Conservation (phyloP, 345 rosid genomes). For the Eucalyptus cloeziana region DNA sequence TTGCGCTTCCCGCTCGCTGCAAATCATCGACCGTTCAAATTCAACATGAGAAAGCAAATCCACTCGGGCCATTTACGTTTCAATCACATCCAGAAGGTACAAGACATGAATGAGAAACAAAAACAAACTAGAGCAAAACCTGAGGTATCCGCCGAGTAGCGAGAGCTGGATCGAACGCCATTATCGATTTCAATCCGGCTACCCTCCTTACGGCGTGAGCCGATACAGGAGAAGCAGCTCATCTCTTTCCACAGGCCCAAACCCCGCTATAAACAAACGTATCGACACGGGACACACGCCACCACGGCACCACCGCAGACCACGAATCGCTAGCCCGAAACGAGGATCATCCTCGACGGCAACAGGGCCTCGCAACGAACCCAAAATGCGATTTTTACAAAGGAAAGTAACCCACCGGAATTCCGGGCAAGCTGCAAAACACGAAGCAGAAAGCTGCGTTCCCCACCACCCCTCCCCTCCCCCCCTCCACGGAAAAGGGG, state of each 20-base stretch:
- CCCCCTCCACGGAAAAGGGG: background rate
- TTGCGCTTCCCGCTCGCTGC: slow-evolving; percentile 16
- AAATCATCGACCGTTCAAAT: background rate
- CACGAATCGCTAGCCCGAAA: background rate
- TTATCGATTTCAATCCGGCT: slow-evolving; percentile 57
- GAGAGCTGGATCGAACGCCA: slow-evolving; percentile 34
- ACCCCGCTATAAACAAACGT: background rate
- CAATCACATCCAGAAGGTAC: background rate
- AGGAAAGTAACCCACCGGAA: background rate
- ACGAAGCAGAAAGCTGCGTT: background rate
- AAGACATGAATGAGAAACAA: background rate
- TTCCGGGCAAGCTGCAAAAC: background rate
- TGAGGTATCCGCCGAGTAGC: slow-evolving; percentile 25
- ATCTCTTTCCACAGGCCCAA: slow-evolving; percentile 8
- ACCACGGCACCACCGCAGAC: background rate
- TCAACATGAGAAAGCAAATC: background rate
- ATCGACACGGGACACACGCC: background rate
- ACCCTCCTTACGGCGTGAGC: slow-evolving; percentile 31
- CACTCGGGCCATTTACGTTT: background rate
- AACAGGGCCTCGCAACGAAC: background rate
- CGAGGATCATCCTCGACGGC: background rate
- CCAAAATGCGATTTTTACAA: background rate
- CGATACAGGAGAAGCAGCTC: slow-evolving; percentile 87
- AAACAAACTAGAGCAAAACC: slow-evolving; percentile 13
- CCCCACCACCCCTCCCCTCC: background rate